phyloP scores from a whole-genome alignment of 768 basidiomycete species.

The Panaeolus papilionaceus region DNA sequence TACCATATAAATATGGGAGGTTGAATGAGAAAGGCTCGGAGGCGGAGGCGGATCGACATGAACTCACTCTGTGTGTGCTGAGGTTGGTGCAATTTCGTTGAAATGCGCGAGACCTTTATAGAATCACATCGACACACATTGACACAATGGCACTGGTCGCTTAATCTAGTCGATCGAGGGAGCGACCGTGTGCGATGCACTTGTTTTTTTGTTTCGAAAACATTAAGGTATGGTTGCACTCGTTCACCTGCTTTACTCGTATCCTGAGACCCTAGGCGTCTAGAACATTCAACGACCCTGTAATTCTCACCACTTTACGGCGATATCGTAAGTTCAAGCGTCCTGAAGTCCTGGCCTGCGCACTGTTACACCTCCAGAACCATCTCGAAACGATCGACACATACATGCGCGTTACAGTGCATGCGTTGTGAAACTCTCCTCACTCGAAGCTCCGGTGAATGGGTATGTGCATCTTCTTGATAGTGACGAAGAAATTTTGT shows the following conservation, averaged over 20 bases:
- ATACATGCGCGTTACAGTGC: neutral
- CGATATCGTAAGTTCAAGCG: too few relatives aligned
- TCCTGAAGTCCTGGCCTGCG: too few relatives aligned
- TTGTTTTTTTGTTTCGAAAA: too few relatives aligned
- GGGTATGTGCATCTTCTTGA: neutral
- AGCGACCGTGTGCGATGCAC: too few relatives aligned
- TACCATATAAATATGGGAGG: neutral
- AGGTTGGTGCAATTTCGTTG: neutral
- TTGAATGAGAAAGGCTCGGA: neutral
- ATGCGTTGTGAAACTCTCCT: neutral
- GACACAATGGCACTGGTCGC: neutral
- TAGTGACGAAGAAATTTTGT: neutral
- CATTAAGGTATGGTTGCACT: too few relatives aligned
- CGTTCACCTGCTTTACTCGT: too few relatives aligned
- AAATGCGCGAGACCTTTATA: neutral
- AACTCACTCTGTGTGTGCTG: neutral
- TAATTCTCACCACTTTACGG: too few relatives aligned
- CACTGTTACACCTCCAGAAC: too few relatives aligned
- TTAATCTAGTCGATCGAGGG: neutral
- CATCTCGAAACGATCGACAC: neutral
- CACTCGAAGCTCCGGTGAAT: constrained; percentile 5
- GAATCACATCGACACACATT: neutral
- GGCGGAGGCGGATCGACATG: neutral
- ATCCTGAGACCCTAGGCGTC: too few relatives aligned
- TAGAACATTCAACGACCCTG: too few relatives aligned